phyloP scores from a whole-genome alignment of 2,329 filamentous ascomycete genomes.

The Penicillium sclerotigenum region DNA sequence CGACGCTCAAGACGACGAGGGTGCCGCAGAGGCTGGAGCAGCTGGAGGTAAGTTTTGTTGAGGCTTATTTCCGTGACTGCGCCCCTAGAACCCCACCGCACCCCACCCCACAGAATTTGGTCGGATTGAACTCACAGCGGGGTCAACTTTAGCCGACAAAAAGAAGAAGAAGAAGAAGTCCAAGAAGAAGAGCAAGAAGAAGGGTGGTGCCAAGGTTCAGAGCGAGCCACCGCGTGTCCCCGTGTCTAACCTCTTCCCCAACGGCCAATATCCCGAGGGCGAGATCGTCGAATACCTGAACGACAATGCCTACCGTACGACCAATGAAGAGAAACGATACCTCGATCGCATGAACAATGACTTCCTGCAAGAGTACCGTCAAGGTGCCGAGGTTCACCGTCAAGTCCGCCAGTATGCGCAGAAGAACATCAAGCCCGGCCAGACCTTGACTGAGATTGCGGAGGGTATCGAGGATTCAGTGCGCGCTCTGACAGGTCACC shows the following conservation, averaged over 20 bases:
- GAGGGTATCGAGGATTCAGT: constrained; percentile 85
- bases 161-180: constrained; percentile 91
- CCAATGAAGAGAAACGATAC: constrained; percentile 78
- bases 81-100: not conserved
- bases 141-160: constrained; percentile 48
- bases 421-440: constrained; percentile 75
- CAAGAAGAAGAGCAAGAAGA: constrained; percentile 70
- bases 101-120: not conserved
- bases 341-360: constrained; percentile 76
- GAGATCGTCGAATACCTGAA: constrained; percentile 74
- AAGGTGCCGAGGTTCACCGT: constrained; percentile 83
- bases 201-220: constrained; percentile 61
- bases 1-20: constrained; percentile 51
- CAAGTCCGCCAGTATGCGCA: constrained; percentile 82
- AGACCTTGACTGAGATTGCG: constrained; percentile 75
- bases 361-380: constrained; percentile 75
- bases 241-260: constrained; percentile 70
- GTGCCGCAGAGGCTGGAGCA: constrained; percentile 38
- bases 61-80: not conserved
- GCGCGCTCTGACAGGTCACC: constrained; percentile 70
- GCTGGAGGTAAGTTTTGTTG: constrained; percentile 33
- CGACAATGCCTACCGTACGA: constrained; percentile 76
- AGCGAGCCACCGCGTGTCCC: constrained; percentile 73
- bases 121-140: constrained; percentile 6
- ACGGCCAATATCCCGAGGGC: constrained; percentile 69